Percentiles rank a stretch among this genome's conserved stretches.
These are phyloP conservation scores for Ogataea haglerorum DNA, from an alignment of 805 yeast species.

Conservation along the genomic window DNA sequence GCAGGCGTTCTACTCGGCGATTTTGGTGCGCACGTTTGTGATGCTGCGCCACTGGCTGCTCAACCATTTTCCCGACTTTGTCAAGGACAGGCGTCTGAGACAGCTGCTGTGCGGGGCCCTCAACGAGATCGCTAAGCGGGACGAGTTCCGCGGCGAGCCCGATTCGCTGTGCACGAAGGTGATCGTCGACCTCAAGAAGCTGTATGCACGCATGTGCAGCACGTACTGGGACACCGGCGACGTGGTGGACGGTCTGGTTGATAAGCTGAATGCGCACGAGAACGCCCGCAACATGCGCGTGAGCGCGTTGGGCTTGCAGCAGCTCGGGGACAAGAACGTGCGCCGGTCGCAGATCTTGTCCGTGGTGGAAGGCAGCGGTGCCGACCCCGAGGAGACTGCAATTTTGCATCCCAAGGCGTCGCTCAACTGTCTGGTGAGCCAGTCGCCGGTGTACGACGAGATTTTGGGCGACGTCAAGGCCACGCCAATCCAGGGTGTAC, in stretches of 20 bases:
- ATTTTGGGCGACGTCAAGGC: slow-evolving; percentile 29
- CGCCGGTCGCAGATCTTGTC: slow-evolving; percentile 41
- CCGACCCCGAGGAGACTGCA: slow-evolving; percentile 12
- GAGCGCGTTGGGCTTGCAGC: slow-evolving; percentile 36
- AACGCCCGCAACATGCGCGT: slow-evolving; percentile 32
- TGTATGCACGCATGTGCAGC: slow-evolving; percentile 30
- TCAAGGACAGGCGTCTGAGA: slow-evolving; percentile 48
- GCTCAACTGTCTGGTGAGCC: slow-evolving; percentile 25
- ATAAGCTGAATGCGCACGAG: slow-evolving; percentile 26
- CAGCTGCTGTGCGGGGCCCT: slow-evolving; percentile 39
- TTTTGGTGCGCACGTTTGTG: slow-evolving; percentile 78
- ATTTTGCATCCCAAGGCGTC: slow-evolving; percentile 36
- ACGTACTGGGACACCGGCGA: slow-evolving; percentile 32
- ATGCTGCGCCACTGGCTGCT: slow-evolving; percentile 85
- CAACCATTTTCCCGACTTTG: slow-evolving; percentile 87
- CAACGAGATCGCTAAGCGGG: slow-evolving; percentile 36
- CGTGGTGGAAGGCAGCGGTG: slow-evolving; percentile 28
- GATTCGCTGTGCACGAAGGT: slow-evolving; percentile 26
- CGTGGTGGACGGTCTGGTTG: slow-evolving; percentile 20
- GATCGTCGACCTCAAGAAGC: slow-evolving; percentile 33
- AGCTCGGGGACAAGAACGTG: slow-evolving; percentile 37
- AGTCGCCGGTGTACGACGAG: slow-evolving; percentile 27
- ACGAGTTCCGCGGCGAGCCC: slow-evolving; percentile 14
- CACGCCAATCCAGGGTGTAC: slow-evolving; percentile 34
- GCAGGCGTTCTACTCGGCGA: slow-evolving; percentile 42